Evolutionary conservation across 2,329 filamentous ascomycete genomes (phyloP), one percentile per base, ranked within the genome.

Genomic region (Diaporthe sp.): DNA sequence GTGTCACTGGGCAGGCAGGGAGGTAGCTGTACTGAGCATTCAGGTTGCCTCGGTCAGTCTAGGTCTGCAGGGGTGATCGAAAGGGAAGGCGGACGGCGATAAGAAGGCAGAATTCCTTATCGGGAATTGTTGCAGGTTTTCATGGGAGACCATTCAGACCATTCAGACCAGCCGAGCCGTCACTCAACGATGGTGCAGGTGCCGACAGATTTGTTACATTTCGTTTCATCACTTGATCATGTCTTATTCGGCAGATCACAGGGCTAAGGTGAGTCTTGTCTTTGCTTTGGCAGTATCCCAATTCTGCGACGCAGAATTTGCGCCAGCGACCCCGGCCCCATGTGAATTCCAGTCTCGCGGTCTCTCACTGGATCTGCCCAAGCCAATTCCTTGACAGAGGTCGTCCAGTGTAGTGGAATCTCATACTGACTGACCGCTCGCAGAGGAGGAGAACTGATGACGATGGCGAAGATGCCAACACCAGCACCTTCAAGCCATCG

Each of bases 401-500:
- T 22, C 58, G 31, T 58, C 61, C 71, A 76, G 76, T 71, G 77
- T 47, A 34, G 13, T 55, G 15, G 8, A 31, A 13, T 73, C 82
- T 60, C 9, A 44, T 73, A 31, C 72, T 76, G 42, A 76, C 34
- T n/a, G 22, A 13, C 47, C 13, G n/a, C 15, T n/a, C 17, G 17
- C 75, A 91, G 90, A 90, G 89, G 81, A 86, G 88, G 73, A 90
- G 90, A 76, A 85, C 86, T 47, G 85, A 84, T 44, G 82, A 85
- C 77, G 77, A 79, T 34, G 80, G 78, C 15, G 81, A 81, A 37
- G 78, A 73, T 58, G 84, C 82, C 72, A 79, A 81, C 77, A 81
- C 86, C 37, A 88, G 91, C 78, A 92, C 90, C 4, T 91, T 92
- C 34, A 94, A 92, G 82, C 93, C 93, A 5, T 92, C 91, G 6